Evolutionary conservation across 805 yeast species (phyloP).

Genomic region (Cyberlindnera suaveolens): DNA sequence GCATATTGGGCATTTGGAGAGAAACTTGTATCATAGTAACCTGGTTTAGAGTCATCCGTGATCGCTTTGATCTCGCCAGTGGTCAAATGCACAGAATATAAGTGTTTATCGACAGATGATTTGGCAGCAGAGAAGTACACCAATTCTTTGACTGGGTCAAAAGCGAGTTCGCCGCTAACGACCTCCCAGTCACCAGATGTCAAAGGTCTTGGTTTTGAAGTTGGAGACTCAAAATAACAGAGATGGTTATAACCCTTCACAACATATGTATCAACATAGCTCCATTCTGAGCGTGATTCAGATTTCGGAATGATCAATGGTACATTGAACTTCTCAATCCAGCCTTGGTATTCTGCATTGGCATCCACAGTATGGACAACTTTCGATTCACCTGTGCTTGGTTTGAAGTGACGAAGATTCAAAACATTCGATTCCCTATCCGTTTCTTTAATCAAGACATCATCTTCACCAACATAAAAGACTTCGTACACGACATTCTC

Average conservation of each 20-base stretch:
- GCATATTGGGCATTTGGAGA: slow-evolving; percentile 69
- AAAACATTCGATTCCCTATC: slow-evolving; percentile 62
- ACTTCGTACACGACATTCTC: slow-evolving; percentile 61
- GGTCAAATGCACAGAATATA: slow-evolving; percentile 15
- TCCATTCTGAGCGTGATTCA: slow-evolving; percentile 33
- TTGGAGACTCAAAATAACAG: slow-evolving; percentile 65
- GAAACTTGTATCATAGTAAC: slow-evolving; percentile 62
- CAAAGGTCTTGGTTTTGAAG: slow-evolving; percentile 47
- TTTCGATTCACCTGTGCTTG: slow-evolving; percentile 24
- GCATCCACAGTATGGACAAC: slow-evolving; percentile 44
- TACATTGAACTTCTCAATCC: slow-evolving; percentile 71
- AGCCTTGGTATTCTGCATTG: slow-evolving; percentile 42
- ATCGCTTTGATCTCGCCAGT: slow-evolving; percentile 31
- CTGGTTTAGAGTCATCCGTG: slow-evolving; percentile 48
- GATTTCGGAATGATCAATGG: slow-evolving; percentile 52
- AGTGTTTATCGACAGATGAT: slow-evolving; percentile 30
- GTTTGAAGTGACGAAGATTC: slow-evolving; percentile 43
- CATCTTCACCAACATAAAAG: slow-evolving; percentile 50
- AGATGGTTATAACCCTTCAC: slow-evolving; percentile 64
- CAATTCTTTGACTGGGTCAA: slow-evolving; percentile 42
- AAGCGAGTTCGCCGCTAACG: slow-evolving; percentile 48
- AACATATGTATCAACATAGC: slow-evolving; percentile 77
- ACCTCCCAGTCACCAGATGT: slow-evolving; percentile 90
- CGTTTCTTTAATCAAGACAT: slow-evolving; percentile 49
- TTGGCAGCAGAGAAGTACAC: slow-evolving; percentile 64